These are phyloP conservation scores for Fraxinus nigra DNA, from an alignment of 305 asterid species.

Conservation along the genomic window DNA sequence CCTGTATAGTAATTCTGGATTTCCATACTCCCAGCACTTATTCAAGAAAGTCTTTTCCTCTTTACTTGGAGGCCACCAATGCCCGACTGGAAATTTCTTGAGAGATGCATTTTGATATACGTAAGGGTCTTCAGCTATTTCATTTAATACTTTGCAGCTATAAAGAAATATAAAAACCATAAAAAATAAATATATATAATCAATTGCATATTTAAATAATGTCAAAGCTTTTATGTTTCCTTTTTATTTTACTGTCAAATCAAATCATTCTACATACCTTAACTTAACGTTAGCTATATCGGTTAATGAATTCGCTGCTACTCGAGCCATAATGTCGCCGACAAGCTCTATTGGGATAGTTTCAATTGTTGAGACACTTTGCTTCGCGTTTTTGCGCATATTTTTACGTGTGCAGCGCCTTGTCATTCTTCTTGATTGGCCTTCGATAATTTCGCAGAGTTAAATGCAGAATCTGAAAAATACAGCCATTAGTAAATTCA, in stretches of 20 bases:
- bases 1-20: slow-evolving; percentile 22
- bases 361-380: neutral
- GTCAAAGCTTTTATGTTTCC: neutral
- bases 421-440: neutral
- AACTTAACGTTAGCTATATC: neutral
- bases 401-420: neutral
- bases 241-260: neutral
- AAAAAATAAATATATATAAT: neutral
- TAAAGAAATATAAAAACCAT: neutral
- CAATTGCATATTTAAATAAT: neutral
- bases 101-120: slow-evolving; percentile 3
- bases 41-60: slow-evolving; percentile 10
- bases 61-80: neutral
- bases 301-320: neutral
- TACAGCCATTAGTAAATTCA: neutral
- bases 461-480: neutral
- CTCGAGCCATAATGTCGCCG: neutral
- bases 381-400: neutral
- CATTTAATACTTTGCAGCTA: slow-evolving; percentile 19
- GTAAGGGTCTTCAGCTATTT: neutral
- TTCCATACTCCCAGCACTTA: slow-evolving; percentile 2
- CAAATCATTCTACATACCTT: neutral
- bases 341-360: neutral
- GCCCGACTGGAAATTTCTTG: neutral
- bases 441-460: neutral